Percentiles rank a stretch among this genome's conserved stretches.
These are phyloP conservation scores for Mollisiaceae sp. DNA, from an alignment of 2,329 filamentous ascomycete genomes.

Conservation along the genomic window DNA sequence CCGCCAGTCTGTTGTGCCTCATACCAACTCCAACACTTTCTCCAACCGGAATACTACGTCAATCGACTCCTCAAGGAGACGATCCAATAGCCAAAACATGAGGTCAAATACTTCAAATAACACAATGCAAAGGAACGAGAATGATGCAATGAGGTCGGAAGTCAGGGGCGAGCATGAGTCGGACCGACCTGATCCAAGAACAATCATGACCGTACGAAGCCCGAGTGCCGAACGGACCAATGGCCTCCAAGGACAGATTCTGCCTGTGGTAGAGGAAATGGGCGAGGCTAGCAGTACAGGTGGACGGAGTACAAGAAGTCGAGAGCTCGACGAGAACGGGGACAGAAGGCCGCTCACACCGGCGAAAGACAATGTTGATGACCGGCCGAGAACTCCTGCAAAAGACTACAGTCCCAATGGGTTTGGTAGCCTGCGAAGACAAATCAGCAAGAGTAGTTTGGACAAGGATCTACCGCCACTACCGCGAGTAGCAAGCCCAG, in stretches of 20 bases:
- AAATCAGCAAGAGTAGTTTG: slow-evolving; percentile 59
- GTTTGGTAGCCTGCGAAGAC: slow-evolving; percentile 33
- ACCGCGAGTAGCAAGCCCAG: slow-evolving; percentile 44
- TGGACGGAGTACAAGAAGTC: slow-evolving; percentile 58
- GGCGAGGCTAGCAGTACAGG: slow-evolving; percentile 75
- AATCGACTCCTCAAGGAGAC: slow-evolving; percentile 30
- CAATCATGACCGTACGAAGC: slow-evolving; percentile 59
- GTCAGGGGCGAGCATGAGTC: slow-evolving; percentile 45
- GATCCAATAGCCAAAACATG: slow-evolving; percentile 35
- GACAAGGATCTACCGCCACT: slow-evolving; percentile 66
- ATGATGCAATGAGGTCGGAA: slow-evolving; percentile 37
- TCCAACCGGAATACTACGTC: slow-evolving; percentile 34
- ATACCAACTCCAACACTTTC: slow-evolving; percentile 34
- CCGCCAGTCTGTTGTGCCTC: slow-evolving; percentile 28
- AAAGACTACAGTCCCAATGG: slow-evolving; percentile 36
- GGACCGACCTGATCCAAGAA: slow-evolving; percentile 47
- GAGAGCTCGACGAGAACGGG: slow-evolving; percentile 43
- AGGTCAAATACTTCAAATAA: slow-evolving; percentile 32
- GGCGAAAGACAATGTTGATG: slow-evolving; percentile 46
- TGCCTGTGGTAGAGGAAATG: slow-evolving; percentile 92
- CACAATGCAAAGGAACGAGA: slow-evolving; percentile 37
- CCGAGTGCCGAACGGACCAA: slow-evolving; percentile 59
- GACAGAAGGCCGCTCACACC: slow-evolving; percentile 50
- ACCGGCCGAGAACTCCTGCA: slow-evolving; percentile 34
- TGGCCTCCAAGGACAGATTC: slow-evolving; percentile 59